Evolutionary conservation across 257 asterid species (phyloP).

Genomic region (Rauvolfia tetraphylla): DNA sequence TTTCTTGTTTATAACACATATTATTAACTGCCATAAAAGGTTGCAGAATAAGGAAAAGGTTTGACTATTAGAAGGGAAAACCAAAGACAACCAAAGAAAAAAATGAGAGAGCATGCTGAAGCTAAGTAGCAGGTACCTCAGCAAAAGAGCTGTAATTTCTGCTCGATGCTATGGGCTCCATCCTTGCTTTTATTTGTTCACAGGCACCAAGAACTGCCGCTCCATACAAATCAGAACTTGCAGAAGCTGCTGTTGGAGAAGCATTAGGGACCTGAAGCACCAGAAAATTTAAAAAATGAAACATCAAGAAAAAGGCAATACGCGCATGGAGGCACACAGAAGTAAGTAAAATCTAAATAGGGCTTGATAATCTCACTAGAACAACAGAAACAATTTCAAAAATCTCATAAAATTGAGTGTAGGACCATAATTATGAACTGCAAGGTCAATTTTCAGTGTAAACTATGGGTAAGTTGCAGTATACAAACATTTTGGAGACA

Average conservation of each 20-base stretch:
- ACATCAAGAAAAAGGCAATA: not conserved
- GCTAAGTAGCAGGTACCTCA: constrained; percentile 47
- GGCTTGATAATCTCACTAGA: not conserved
- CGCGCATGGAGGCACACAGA: not conserved
- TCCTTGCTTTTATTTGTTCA: constrained; percentile 85
- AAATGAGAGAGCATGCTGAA: not conserved
- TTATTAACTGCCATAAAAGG: not conserved
- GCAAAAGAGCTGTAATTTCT: constrained; percentile 57
- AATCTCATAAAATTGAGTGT: not conserved
- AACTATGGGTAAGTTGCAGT: not conserved
- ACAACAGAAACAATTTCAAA: not conserved
- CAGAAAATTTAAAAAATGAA: constrained; percentile 3
- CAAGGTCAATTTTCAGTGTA: not conserved
- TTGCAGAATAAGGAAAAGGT: not conserved
- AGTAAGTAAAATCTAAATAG: not conserved
- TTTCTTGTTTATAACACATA: too few species aligned
- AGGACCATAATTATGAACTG: not conserved
- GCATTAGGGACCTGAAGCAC: constrained; percentile 81
- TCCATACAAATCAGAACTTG: constrained; percentile 94
- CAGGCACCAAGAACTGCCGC: constrained; percentile 98
- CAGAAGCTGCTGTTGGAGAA: constrained; percentile 99
- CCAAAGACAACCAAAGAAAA: not conserved
- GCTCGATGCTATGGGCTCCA: constrained; percentile 65
- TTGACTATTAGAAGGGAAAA: not conserved
- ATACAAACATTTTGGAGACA: not conserved